These are phyloP conservation scores for Galium porrigens DNA, from an alignment of 305 asterid genomes.

Conservation along the genomic window DNA sequence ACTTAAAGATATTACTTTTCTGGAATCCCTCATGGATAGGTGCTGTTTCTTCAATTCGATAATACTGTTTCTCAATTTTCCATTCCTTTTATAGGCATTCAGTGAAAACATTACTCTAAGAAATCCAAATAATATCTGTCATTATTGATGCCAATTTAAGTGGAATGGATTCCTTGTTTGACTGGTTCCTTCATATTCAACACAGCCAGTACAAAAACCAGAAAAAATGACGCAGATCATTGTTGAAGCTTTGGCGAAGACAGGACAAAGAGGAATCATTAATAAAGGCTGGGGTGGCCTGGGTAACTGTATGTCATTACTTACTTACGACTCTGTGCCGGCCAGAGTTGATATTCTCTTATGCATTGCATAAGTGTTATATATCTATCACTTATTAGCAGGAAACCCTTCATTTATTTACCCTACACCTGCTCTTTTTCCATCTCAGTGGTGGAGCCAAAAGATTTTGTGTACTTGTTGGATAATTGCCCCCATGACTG, in stretches of 20 bases:
- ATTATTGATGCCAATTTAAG: neutral
- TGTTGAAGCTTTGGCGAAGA: slow-evolving; percentile 60
- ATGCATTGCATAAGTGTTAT: neutral
- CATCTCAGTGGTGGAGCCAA: slow-evolving; percentile 52
- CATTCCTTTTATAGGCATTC: neutral
- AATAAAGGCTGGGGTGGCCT: slow-evolving; percentile 98
- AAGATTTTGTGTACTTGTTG: slow-evolving; percentile 54
- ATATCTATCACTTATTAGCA: neutral
- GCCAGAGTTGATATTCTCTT: neutral
- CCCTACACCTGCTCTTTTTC: neutral
- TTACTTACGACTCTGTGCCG: neutral
- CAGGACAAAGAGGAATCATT: slow-evolving; percentile 82
- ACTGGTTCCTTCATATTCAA: slow-evolving; percentile 12
- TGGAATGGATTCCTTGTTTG: neutral
- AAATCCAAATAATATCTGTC: neutral
- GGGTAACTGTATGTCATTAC: slow-evolving; percentile 43
- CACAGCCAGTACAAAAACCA: slow-evolving; percentile 73
- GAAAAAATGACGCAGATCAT: slow-evolving; percentile 69
- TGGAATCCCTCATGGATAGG: neutral
- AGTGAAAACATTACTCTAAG: neutral
- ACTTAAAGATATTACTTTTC: neutral
- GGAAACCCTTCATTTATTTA: neutral
- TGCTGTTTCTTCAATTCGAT: neutral
- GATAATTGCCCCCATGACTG: slow-evolving; percentile 94
- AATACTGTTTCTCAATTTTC: neutral